Percentiles rank a stretch among this genome's conserved stretches.
Conservation (phyloP, 1,139 yeast genomes). For the Kodamaea fungicola region DNA sequence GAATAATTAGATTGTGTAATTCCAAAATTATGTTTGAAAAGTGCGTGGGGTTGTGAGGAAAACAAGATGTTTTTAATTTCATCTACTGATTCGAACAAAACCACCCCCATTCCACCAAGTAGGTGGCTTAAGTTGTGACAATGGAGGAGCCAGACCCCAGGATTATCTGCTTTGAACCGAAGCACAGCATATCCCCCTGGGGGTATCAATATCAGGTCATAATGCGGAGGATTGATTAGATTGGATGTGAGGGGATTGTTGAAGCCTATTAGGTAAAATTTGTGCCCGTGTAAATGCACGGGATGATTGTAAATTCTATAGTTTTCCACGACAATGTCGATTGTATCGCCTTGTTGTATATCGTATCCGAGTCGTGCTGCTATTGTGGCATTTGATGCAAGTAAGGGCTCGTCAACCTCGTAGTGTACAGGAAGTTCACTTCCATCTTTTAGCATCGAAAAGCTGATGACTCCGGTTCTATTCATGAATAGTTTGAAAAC, state of each 20-base stretch:
- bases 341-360: constrained; percentile 21
- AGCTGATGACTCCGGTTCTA: constrained; percentile 22
- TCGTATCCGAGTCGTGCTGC: constrained; percentile 13
- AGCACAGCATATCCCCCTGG: constrained; percentile 27
- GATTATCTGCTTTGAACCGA: constrained; percentile 18
- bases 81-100: constrained; percentile 23
- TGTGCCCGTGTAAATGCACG: constrained; percentile 35
- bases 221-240: constrained; percentile 19
- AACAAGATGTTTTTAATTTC: constrained; percentile 9
- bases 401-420: constrained; percentile 16
- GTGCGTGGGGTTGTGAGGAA: too few relatives aligned
- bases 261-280: constrained; percentile 24
- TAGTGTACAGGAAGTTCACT: constrained; percentile 16
- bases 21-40: too few relatives aligned
- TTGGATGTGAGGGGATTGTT: constrained; percentile 16
- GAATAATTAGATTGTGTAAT: too few relatives aligned
- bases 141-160: constrained; percentile 24
- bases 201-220: constrained; percentile 24
- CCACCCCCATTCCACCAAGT: constrained; percentile 35
- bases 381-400: constrained; percentile 9
- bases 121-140: constrained; percentile 38
- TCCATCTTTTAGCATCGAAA: constrained; percentile 25
- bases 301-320: constrained; percentile 27
- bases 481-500: constrained; percentile 22
- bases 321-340: constrained; percentile 30